Evolutionary conservation across 768 basidiomycete species (phyloP).

Genomic region (Lentinula lateritia): DNA sequence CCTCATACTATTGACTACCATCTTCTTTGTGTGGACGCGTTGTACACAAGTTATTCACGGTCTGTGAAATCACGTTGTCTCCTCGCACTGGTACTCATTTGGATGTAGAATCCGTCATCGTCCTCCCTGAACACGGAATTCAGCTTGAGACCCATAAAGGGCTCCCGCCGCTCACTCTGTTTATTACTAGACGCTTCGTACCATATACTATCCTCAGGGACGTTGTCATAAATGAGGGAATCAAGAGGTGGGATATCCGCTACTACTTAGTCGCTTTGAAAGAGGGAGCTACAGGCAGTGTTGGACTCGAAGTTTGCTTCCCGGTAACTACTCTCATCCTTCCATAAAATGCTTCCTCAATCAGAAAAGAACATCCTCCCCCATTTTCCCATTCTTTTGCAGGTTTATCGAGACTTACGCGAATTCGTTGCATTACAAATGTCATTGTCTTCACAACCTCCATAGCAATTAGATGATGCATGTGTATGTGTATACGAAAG

Average conservation of each 20-base stretch:
- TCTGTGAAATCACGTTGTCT: conserved; percentile 14
- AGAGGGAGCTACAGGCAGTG: conserved; percentile 18
- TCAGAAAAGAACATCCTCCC: conserved; percentile 58
- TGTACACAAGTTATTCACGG: conserved; percentile 45
- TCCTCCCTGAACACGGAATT: conserved; percentile 62
- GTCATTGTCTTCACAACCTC: background rate
- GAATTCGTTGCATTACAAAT: background rate
- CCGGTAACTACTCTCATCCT: conserved; percentile 36
- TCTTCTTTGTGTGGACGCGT: conserved; percentile 26
- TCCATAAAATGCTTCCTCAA: conserved; percentile 1
- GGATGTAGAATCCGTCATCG: conserved; percentile 59
- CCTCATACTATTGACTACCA: conserved; percentile 12
- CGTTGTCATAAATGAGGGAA: conserved; percentile 69
- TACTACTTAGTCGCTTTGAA: conserved; percentile 58
- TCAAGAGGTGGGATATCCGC: conserved; percentile 65
- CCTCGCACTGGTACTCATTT: background rate
- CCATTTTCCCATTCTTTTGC: conserved; percentile 50
- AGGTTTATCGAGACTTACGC: conserved; percentile 41
- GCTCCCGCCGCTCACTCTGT: conserved; percentile 32
- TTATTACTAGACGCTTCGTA: conserved; percentile 50
- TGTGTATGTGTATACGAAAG: background rate
- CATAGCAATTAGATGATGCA: background rate
- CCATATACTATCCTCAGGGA: conserved; percentile 50
- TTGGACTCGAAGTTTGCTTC: conserved; percentile 49
- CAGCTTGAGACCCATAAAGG: conserved; percentile 73